Percentiles rank a stretch among this genome's conserved stretches.
Evolutionary conservation across 805 yeast species (phyloP).

Genomic region (Metschnikowia kunwiensis): DNA sequence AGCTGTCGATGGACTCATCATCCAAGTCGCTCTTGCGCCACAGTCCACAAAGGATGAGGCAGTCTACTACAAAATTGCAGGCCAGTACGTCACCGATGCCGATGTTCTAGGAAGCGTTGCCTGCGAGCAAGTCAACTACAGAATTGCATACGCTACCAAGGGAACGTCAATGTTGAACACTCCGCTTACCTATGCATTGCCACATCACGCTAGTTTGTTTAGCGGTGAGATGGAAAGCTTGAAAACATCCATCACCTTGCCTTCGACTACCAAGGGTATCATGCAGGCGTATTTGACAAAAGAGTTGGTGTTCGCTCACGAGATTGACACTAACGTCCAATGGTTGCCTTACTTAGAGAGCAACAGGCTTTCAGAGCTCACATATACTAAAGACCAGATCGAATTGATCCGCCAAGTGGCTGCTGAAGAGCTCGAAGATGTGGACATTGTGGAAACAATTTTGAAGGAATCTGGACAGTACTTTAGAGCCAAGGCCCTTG

Average conservation of each 20-base stretch:
- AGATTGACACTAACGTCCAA: conserved; percentile 36
- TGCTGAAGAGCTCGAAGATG: conserved; percentile 40
- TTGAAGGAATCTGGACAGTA: conserved; percentile 41
- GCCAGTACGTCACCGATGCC: conserved; percentile 56
- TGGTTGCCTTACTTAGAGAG: conserved; percentile 47
- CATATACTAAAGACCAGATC: conserved; percentile 45
- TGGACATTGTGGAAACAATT: conserved; percentile 44
- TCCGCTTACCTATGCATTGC: conserved; percentile 61
- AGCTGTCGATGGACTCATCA: conserved; percentile 40
- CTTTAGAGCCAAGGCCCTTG: conserved; percentile 45
- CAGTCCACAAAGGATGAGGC: conserved; percentile 8
- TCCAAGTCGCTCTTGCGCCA: conserved; percentile 54
- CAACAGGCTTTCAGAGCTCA: conserved; percentile 24
- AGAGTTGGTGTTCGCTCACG: conserved; percentile 36
- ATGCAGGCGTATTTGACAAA: conserved; percentile 47
- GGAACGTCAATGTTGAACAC: conserved; percentile 49
- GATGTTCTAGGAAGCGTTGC: conserved; percentile 45
- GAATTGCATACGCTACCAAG: conserved; percentile 44
- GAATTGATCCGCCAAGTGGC: conserved; percentile 44
- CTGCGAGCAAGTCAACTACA: conserved; percentile 47
- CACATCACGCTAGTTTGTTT: conserved; percentile 58
- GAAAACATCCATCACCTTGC: conserved; percentile 43
- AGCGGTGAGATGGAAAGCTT: conserved; percentile 25
- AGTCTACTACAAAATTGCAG: conserved; percentile 67
- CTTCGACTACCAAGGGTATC: conserved; percentile 53